phyloP scores from a whole-genome alignment of 192 early-diverging fungal genomes.

The Entomortierella chlamydospora region DNA sequence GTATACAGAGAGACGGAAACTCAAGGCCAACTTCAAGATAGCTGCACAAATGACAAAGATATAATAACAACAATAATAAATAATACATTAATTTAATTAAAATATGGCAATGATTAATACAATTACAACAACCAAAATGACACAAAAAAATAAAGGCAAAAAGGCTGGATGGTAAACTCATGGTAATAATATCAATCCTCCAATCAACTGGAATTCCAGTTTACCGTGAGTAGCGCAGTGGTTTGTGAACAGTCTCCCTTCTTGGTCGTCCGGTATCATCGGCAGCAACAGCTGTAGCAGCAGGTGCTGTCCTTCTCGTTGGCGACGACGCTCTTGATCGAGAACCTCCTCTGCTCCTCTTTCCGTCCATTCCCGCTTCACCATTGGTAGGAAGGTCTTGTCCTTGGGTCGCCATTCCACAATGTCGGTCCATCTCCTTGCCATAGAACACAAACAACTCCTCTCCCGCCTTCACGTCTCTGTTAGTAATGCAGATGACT shows the following conservation, averaged over 20 bases:
- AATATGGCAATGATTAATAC: too few relatives aligned
- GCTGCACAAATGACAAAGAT: conserved; percentile 37
- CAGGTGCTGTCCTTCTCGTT: background rate
- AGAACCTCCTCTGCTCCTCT: conserved; percentile 8
- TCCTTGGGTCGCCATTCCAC: conserved; percentile 49
- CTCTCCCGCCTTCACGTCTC: conserved; percentile 76
- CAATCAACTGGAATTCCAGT: too few relatives aligned
- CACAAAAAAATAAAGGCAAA: conserved; percentile 6
- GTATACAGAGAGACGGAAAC: conserved; percentile 22
- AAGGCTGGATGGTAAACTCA: background rate
- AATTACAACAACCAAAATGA: background rate
- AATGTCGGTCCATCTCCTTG: conserved; percentile 83
- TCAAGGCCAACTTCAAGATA: conserved; percentile 19
- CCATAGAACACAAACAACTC: conserved; percentile 93
- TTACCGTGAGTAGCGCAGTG: conserved; percentile 36
- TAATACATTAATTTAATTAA: too few relatives aligned
- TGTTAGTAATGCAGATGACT: conserved; percentile 82
- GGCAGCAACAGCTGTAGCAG: background rate
- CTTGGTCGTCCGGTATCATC: conserved; percentile 35
- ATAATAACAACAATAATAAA: too few relatives aligned
- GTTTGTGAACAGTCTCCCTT: conserved; percentile 42
- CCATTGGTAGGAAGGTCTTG: background rate
- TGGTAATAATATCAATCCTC: too few relatives aligned
- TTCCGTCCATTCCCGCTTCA: background rate
- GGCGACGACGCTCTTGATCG: conserved; percentile 26